A percentile compares a stretch with the other conserved stretches of the same genome.
Conservation (phyloP, 805 yeast species). For the Teunomyces funiuensis region DNA sequence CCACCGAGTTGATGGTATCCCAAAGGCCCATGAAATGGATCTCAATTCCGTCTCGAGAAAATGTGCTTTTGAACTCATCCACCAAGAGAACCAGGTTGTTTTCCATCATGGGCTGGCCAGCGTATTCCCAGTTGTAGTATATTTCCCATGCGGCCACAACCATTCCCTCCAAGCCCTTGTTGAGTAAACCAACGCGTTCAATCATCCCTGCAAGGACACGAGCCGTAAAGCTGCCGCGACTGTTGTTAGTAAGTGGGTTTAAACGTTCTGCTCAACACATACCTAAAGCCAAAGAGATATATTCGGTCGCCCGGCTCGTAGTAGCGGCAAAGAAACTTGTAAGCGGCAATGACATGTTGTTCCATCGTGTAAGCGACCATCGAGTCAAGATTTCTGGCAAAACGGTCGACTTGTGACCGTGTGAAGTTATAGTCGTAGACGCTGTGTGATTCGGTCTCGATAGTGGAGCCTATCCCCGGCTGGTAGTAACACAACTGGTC, state of each 20-base stretch:
- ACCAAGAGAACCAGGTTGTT: slow-evolving; percentile 46
- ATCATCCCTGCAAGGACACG: slow-evolving; percentile 66
- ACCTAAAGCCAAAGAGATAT: slow-evolving; percentile 57
- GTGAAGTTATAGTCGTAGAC: slow-evolving; percentile 20
- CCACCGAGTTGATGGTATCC: slow-evolving; percentile 70
- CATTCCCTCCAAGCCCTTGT: slow-evolving; percentile 55
- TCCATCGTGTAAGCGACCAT: slow-evolving; percentile 55
- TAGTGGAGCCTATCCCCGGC: slow-evolving; percentile 63
- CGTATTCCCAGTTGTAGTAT: slow-evolving; percentile 58
- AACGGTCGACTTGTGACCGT: slow-evolving; percentile 9
- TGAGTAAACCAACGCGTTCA: slow-evolving; percentile 59
- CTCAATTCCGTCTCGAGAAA: slow-evolving; percentile 44
- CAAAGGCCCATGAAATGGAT: slow-evolving; percentile 65
- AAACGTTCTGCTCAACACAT: slow-evolving; percentile 5
- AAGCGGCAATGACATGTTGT: slow-evolving; percentile 58
- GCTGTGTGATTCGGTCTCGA: slow-evolving; percentile 39
- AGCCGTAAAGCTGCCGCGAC: slow-evolving; percentile 66
- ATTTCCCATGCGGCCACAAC: slow-evolving; percentile 62
- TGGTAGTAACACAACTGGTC: slow-evolving; percentile 61
- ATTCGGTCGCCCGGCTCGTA: slow-evolving; percentile 52
- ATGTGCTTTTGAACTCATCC: slow-evolving; percentile 54
- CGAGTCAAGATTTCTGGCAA: slow-evolving; percentile 34
- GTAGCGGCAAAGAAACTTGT: slow-evolving; percentile 48
- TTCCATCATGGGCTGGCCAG: slow-evolving; percentile 54
- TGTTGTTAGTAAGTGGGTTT: slow-evolving; percentile 9